Base-by-base conservation (phyloP, 2,329 filamentous ascomycete species). In the Exophiala bonariae region DNA sequence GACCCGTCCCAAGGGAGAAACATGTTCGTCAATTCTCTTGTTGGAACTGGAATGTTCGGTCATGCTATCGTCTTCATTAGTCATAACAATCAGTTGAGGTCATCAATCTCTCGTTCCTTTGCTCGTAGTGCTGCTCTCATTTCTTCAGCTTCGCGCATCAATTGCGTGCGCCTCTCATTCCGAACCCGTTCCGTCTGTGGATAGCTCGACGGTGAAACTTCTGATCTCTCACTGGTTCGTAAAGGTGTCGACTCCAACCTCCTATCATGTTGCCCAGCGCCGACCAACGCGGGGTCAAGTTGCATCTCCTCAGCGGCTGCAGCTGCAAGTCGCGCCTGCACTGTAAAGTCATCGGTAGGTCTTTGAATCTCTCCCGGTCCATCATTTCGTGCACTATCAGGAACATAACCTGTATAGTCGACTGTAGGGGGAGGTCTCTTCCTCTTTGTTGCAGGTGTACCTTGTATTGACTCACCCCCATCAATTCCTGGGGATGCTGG, bases 41-140 rank as follows among this genome's bases (percentile, higher is more conserved):
- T 26, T 26, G 23, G 11, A 6, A 6, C 11, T 26, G n/a, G n/a
- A n/a, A n/a, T n/a, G n/a, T n/a, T n/a, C 11, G 6, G 23, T 26
- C 23, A 6, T 6, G 13, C 16, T 11, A 16, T 26, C 22, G 23
- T 36, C 22, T 13, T 9, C n/a, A n/a, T 18, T 38, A 13, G 9
- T 18, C 16, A 40, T 34, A 20, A 17, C 31, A 18, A 3, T 54
- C 64, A 64, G 33, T 67, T 70, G 49, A 80, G 62, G 30, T 74
- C 73, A 39, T 83, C 83, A 47, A 91, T 70, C 60, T 91, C 87
- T 37, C 82, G 76, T 66, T 91, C 87, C 61, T 90, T 91, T 10
- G 81, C 84, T 8, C 82, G 77, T 22, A 91, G 72, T 65, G 86
- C 74, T 63, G 85, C 81, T 30, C 86, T 78, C 82, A 93, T 93